A percentile compares a stretch with the other conserved stretches of the same genome.
These are phyloP conservation scores for Pluteus cervinus DNA, from an alignment of 768 basidiomycete species.

Conservation along the genomic window DNA sequence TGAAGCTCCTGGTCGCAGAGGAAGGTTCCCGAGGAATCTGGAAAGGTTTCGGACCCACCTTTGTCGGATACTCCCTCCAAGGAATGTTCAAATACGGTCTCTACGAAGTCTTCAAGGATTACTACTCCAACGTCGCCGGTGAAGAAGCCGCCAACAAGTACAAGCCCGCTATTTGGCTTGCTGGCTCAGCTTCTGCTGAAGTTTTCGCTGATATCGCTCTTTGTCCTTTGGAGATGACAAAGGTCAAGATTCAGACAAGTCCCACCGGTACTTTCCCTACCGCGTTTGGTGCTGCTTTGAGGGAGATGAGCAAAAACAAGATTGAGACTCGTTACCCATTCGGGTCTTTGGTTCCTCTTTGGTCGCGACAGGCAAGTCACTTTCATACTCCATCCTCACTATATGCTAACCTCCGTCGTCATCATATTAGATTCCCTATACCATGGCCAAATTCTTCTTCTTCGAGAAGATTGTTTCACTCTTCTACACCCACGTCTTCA, in stretches of 20 bases:
- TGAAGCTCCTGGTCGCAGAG: conserved; percentile 66
- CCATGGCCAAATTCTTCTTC: conserved; percentile 99
- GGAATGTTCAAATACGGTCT: conserved; percentile 99
- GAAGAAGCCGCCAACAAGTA: conserved; percentile 75
- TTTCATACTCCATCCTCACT: neutral
- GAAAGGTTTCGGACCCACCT: conserved; percentile 92
- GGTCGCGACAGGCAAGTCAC: conserved; percentile 73
- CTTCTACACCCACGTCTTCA: conserved; percentile 87
- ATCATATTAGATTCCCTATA: conserved; percentile 78
- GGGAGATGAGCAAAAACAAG: conserved; percentile 62
- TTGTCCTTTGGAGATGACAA: conserved; percentile 92
- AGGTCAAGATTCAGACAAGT: conserved; percentile 86
- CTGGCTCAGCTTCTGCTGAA: conserved; percentile 90
- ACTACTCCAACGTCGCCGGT: conserved; percentile 84
- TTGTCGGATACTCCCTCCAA: conserved; percentile 91
- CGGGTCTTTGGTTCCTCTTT: conserved; percentile 78
- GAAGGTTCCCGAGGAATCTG: conserved; percentile 84
- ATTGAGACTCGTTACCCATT: conserved; percentile 79
- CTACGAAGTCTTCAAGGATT: conserved; percentile 95
- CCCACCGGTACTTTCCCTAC: conserved; percentile 72
- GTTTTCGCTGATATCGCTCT: conserved; percentile 95
- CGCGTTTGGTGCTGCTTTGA: conserved; percentile 62
- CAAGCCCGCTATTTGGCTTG: conserved; percentile 90
- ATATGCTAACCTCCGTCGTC: conserved; percentile 1
- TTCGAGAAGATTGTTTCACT: conserved; percentile 83